These are phyloP conservation scores for Seiridium unicorne DNA, from an alignment of 2,329 filamentous ascomycete genomes.

Conservation along the genomic window DNA sequence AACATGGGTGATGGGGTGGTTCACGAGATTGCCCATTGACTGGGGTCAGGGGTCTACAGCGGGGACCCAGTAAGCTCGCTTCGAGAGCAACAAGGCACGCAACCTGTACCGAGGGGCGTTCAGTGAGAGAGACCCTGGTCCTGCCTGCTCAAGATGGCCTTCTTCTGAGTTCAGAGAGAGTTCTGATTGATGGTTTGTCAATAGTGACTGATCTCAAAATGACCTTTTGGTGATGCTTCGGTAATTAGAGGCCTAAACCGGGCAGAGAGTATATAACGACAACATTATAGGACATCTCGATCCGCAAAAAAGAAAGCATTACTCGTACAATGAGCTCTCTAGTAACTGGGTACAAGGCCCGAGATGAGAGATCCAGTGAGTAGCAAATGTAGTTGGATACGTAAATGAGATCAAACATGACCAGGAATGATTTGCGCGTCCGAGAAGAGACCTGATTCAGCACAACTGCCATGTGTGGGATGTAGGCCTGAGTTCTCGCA, in stretches of 20 bases:
- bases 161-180: not conserved
- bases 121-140: not conserved
- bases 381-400: not conserved
- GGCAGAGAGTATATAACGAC: slow-evolving; percentile 1
- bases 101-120: slow-evolving; percentile 4
- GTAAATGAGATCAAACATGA: not conserved
- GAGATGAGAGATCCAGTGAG: not conserved
- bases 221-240: not conserved
- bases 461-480: not conserved
- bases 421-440: not conserved
- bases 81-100: slow-evolving; percentile 21
- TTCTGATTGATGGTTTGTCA: not conserved
- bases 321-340: not conserved
- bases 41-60: slow-evolving; percentile 23
- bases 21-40: slow-evolving; percentile 44
- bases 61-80: slow-evolving; percentile 37
- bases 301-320: not conserved
- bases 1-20: slow-evolving; percentile 30
- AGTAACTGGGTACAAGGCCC: not conserved
- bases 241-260: slow-evolving; percentile 5
- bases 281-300: not conserved
- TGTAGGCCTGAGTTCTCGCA: not conserved
- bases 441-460: not conserved
- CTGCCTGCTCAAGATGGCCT: not conserved
- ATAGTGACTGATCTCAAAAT: not conserved